Evolutionary conservation across 2,329 filamentous ascomycete species (phyloP).

Genomic region (Curvularia verruculosa): DNA sequence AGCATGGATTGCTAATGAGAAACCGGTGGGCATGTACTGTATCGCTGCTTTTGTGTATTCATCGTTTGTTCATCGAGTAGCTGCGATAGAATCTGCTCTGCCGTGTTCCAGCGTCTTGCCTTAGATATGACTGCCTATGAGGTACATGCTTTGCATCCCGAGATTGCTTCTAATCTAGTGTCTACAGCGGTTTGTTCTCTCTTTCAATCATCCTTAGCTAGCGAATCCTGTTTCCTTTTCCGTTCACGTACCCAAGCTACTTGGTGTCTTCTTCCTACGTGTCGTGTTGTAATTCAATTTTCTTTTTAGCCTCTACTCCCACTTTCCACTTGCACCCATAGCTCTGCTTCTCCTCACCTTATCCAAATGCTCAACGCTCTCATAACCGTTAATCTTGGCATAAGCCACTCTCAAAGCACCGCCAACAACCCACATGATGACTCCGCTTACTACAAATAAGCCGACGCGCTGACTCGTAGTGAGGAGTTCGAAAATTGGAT

Average conservation of each 20-base stretch:
- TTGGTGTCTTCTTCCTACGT: background rate
- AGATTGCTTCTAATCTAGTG: background rate
- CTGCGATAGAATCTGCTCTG: slow-evolving; percentile 17
- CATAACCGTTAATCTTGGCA: slow-evolving; percentile 65
- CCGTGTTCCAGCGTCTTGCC: background rate
- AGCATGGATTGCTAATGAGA: slow-evolving; percentile 26
- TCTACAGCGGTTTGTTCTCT: background rate
- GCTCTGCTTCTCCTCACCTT: slow-evolving; percentile 27
- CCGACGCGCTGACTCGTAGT: slow-evolving; percentile 68
- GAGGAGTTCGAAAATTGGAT: slow-evolving; percentile 79
- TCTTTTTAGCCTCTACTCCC: slow-evolving; percentile 17
- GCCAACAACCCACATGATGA: slow-evolving; percentile 74
- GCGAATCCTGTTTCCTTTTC: background rate
- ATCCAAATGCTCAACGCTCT: slow-evolving; percentile 29
- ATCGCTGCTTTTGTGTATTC: slow-evolving; percentile 20
- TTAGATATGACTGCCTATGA: background rate
- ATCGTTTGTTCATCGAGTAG: slow-evolving; percentile 22
- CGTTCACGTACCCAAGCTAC: background rate
- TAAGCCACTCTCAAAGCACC: slow-evolving; percentile 73
- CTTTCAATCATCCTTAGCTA: background rate
- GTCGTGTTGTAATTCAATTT: background rate
- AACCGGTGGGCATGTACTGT: slow-evolving; percentile 30
- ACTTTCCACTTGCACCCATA: slow-evolving; percentile 26
- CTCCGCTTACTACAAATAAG: slow-evolving; percentile 72
- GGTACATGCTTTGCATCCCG: background rate